Base-by-base conservation (phyloP, 805 yeast species). In the Ogataea corticis region DNA sequence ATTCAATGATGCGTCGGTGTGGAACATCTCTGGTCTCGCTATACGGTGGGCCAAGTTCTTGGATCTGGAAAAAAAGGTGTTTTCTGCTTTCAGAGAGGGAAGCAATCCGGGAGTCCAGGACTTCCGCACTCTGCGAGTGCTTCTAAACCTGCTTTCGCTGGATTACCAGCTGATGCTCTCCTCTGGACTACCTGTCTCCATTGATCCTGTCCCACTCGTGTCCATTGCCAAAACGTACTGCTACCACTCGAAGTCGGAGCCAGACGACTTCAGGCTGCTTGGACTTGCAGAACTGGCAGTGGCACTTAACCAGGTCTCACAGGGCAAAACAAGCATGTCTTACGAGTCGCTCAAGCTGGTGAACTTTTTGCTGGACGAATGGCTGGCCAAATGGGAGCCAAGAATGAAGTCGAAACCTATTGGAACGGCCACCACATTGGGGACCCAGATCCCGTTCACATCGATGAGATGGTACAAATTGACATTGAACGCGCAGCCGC, bases 391-490 rank as follows among this genome's bases (percentile, higher is more conserved):
- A 33, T 51, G 55, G 55, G 46, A 38, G 14, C 49, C 38, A 34
- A 13, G 19, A 27, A 36, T 17, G 42, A 39, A 16, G 30, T 44
- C 14, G 19, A 15, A 16, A 15, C 41, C 30, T 38, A 35, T 12
- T 19, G 38, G 25, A 18, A 18, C 33, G 31, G 17, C 28, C 18
- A 21, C 29, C 7, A 19, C 38, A 4, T 19, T 34, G 13, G 38
- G 38, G 4, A 44, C 49, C 2, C 51, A 49, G 28, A 46, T 52
- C 13, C 56, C 56, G n/a, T 52, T 50, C 38, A 52, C 56, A 1
- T 52, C 56, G 13, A 46, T 47, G 51, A 30, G 56, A n/a, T 52
- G 56, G 56, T 52, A 52, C 25, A 38, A 43, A 31, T 31, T 52
- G 23, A 48, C 52, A 4, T 30, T 46, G 18, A 47, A 48, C 17